Evolutionary conservation across 345 rosid species (phyloP).

Genomic region (Lepidium sativum): DNA sequence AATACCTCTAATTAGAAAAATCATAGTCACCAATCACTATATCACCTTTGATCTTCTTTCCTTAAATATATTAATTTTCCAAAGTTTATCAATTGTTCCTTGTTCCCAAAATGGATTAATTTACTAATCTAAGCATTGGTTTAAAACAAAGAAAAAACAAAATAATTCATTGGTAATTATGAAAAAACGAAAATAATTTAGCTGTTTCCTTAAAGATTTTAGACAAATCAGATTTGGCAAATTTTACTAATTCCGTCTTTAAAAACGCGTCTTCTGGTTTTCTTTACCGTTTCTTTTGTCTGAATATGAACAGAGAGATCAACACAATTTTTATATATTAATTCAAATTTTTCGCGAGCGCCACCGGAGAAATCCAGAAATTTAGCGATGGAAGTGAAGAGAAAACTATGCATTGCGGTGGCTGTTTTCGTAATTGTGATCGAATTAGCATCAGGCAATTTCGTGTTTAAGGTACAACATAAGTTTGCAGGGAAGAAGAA

Average conservation of each 20-base stretch:
- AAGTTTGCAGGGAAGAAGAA: constrained; percentile 47
- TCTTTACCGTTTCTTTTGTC: neutral
- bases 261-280: constrained; percentile 15
- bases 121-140: constrained; percentile 1
- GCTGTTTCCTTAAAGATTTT: neutral
- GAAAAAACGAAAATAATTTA: neutral
- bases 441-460: constrained; percentile 29
- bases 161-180: neutral
- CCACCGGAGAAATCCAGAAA: neutral
- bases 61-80: no score
- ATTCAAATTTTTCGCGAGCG: neutral
- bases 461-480: constrained; percentile 54
- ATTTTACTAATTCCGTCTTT: constrained; percentile 10
- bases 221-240: neutral
- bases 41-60: no score
- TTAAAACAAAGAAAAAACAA: neutral
- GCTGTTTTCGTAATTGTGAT: constrained; percentile 20
- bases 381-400: constrained; percentile 30
- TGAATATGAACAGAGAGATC: constrained; percentile 1
- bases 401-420: constrained; percentile 17
- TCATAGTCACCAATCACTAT: no score
- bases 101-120: neutral
- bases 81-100: no score
- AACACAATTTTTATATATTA: neutral
- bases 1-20: no score